Evolutionary conservation across 192 early-diverging fungal genomes (phyloP), one percentile per base, ranked within the genome.

Genomic region (Martensiomyces pterosporus): DNA sequence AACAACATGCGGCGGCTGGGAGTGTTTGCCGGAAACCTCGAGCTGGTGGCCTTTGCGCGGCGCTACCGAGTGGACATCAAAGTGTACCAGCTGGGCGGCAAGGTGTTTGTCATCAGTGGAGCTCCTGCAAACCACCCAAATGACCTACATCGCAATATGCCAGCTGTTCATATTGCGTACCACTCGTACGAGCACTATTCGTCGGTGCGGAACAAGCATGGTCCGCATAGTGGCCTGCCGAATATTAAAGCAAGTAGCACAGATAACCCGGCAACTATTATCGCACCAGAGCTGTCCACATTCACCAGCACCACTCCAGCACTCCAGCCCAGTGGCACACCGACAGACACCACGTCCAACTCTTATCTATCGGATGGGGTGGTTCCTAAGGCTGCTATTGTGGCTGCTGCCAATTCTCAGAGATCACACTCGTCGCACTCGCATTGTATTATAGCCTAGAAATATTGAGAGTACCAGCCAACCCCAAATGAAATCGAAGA

Each of bases 121-220:
- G 64, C 65, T 3, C 79, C 79, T n/a, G 57, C 58, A 3, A 40
- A 56, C 34, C 62, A 74, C 24, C 66, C 76, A 22, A 43, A 45
- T 7, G 64, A 73, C 4, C 34, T 50, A 18, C 15, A 32, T 17
- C 59, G 68, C n/a, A 65, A 56, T 24, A 55, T 72, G 38, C 80
- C 75, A 10, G 47, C 71, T 4, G 74, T 82, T 39, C 82, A 86
- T 56, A 80, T 86, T 23, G 85, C 85, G 53, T 88, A 88, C 55
- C 86, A 88, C 41, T 82, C 75, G 41, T 88, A 83, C 71, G 84
- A 88, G 47, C 86, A 85, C 51, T 88, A 89, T 36, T 85, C 82
- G 33, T 89, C 86, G 1, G 80, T 89, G 21, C 63, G 85, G 3
- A 86, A 85, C 37, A 66, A 75, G 16, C 59, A 64, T 36, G 86